Evolutionary conservation across 2,329 filamentous ascomycete genomes (phyloP).

Genomic region (Penicillium sp.): DNA sequence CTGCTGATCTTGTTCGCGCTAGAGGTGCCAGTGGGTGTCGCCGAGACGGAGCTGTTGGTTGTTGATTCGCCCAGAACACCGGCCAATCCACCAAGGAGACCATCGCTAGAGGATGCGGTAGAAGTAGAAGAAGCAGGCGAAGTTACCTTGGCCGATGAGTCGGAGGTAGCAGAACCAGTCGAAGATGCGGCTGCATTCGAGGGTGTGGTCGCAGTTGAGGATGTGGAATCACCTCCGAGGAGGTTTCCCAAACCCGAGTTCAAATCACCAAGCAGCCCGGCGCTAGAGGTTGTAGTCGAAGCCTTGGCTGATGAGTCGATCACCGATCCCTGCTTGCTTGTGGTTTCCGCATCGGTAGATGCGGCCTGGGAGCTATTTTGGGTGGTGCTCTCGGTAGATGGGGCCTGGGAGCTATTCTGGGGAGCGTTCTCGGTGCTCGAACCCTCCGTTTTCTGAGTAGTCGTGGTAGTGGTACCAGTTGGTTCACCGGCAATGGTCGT

Average conservation of each 20-base stretch:
- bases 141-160: neutral
- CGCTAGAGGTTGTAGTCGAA: conserved; percentile 1
- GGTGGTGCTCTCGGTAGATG: neutral
- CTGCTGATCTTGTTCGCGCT: neutral
- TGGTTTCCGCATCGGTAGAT: neutral
- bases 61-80: neutral
- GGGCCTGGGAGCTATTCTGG: neutral
- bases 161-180: neutral
- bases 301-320: conserved; percentile 1
- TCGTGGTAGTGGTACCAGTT: conserved; percentile 7
- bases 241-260: neutral
- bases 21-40: neutral
- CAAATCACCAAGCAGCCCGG: neutral
- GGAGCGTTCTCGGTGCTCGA: neutral
- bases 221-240: neutral
- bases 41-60: neutral
- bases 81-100: conserved; percentile 10
- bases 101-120: neutral
- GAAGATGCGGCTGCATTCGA: neutral
- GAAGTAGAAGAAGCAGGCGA: neutral
- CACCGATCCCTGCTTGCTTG: neutral
- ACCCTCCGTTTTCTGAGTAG: conserved; percentile 3
- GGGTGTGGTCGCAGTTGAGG: neutral
- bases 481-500: conserved; percentile 13
- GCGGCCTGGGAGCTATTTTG: neutral